Conservation (phyloP, 371 early-diverging fungal genomes). For the Apophysomyces elegans region DNA sequence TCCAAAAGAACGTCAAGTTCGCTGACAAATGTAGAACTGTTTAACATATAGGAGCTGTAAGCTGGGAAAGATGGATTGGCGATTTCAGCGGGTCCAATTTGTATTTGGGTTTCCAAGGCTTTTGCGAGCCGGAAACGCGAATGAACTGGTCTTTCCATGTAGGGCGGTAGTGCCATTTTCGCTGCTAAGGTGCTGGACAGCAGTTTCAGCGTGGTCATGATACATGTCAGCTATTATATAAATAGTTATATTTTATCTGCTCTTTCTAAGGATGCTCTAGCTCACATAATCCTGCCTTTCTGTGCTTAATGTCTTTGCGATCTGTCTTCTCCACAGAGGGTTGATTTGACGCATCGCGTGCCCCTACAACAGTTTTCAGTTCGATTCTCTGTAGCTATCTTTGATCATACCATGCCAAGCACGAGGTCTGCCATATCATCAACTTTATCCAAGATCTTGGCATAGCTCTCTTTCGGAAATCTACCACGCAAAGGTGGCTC, state of each 20-base stretch:
- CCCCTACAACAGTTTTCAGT: slow-evolving; percentile 14
- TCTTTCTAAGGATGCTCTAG: neutral
- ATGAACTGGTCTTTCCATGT: slow-evolving; percentile 37
- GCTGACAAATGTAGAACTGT: slow-evolving; percentile 36
- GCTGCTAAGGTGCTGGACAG: slow-evolving; percentile 39
- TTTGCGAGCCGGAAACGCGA: slow-evolving; percentile 28
- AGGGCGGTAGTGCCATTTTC: slow-evolving; percentile 49
- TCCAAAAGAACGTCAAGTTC: slow-evolving; percentile 36
- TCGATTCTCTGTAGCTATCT: no score
- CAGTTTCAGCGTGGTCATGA: slow-evolving; percentile 47
- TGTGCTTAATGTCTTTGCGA: slow-evolving; percentile 26
- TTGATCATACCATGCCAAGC: slow-evolving; percentile 34
- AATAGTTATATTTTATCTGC: neutral
- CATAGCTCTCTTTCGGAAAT: slow-evolving; percentile 37
- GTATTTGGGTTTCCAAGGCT: slow-evolving; percentile 30
- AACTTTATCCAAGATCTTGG: slow-evolving; percentile 33
- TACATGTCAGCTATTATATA: slow-evolving; percentile 36
- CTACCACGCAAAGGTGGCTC: slow-evolving; percentile 49
- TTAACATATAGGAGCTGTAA: slow-evolving; percentile 42
- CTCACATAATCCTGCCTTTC: slow-evolving; percentile 50
- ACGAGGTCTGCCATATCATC: slow-evolving; percentile 50
- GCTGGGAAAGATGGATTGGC: slow-evolving; percentile 32
- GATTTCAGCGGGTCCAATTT: slow-evolving; percentile 28
- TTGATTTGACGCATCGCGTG: slow-evolving; percentile 20
- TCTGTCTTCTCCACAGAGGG: slow-evolving; percentile 26